Base-by-base conservation (phyloP, 2,329 filamentous ascomycete genomes). In the Neurospora crassa region DNA sequence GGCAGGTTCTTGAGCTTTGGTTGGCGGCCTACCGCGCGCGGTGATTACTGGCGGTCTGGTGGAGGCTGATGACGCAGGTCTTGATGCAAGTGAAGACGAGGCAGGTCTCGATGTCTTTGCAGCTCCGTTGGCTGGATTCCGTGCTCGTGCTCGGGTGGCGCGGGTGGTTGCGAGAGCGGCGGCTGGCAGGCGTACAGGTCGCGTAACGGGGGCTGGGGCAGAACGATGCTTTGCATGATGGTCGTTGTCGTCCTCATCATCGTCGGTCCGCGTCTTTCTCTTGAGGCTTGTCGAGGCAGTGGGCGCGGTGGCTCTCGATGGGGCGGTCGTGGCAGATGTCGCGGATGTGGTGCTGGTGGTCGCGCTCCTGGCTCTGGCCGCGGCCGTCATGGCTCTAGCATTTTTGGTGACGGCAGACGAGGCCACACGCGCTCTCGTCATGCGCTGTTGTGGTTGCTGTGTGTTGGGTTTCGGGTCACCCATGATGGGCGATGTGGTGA, bases 381-480 rank as follows among this genome's bases (percentile, higher is more conserved):
- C 81, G 71, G 85, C 82, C 75, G 85, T 85, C 72, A 84, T 80
- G 73, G 84, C 81, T 72, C 80, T 85, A 72, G 83, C 82, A 1
- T 81, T 80, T 75, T 83, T 84, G 43, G 74, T 68, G 45, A 76
- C 71, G 29, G 76, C 78, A 74, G 81, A 82, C 45, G 82, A 81
- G 68, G 83, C 82, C 72, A 82, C 83, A 75, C 82, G 77, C 67
- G 84, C 82, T 74, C 87, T 85, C 73, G 87, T 89, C 76, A 89
- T 84, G 74, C 87, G 85, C 80, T 88, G 88, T 43, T 87, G 87
- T 69, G 87, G 87, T 72, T 86, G 88, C 74, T 82, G 79, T 69
- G 80, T 80, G 74, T 87, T 29, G 14, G 53, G 18, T 63, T 63
- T 63, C 4, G 53, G 14, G 0, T 63, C 53, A 63, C 53, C 85